Conservation (phyloP, 352 stramenopile species). For the Pythium utonaiense region DNA sequence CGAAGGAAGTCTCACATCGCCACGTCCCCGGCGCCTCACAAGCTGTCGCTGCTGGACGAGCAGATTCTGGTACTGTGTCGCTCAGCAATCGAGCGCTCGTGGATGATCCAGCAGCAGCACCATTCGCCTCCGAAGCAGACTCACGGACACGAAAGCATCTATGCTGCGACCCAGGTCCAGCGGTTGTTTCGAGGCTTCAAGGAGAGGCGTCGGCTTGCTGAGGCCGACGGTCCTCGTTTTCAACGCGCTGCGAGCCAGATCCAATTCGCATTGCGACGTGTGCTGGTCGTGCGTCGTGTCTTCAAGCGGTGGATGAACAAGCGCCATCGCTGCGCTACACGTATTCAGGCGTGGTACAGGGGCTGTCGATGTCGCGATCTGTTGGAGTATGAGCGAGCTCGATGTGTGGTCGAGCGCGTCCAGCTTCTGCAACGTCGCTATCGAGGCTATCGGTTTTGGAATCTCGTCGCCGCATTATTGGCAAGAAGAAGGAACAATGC, state of each 20-base stretch:
- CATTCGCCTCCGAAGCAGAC: slow-evolving; percentile 10
- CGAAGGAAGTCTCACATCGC: background rate
- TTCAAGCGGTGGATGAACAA: slow-evolving; percentile 22
- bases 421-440: slow-evolving; percentile 21
- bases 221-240: slow-evolving; percentile 33
- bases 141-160: slow-evolving; percentile 41
- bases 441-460: slow-evolving; percentile 30
- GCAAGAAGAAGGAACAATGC: slow-evolving; percentile 12
- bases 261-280: slow-evolving; percentile 25
- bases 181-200: slow-evolving; percentile 37
- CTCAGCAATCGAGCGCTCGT: slow-evolving; percentile 43
- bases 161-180: slow-evolving; percentile 60
- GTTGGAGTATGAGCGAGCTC: slow-evolving; percentile 14
- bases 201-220: slow-evolving; percentile 29
- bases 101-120: background rate
- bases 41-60: slow-evolving; percentile 42
- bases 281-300: slow-evolving; percentile 17
- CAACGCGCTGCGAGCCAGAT: slow-evolving; percentile 21
- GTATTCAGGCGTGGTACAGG: slow-evolving; percentile 28
- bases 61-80: slow-evolving; percentile 61
- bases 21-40: background rate
- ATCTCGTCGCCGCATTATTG: slow-evolving; percentile 18
- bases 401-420: slow-evolving; percentile 8
- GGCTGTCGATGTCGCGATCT: slow-evolving; percentile 15
- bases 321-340: slow-evolving; percentile 14